These are phyloP conservation scores for Leucocoprinus leucothites DNA, from an alignment of 768 basidiomycete genomes.

Conservation along the genomic window DNA sequence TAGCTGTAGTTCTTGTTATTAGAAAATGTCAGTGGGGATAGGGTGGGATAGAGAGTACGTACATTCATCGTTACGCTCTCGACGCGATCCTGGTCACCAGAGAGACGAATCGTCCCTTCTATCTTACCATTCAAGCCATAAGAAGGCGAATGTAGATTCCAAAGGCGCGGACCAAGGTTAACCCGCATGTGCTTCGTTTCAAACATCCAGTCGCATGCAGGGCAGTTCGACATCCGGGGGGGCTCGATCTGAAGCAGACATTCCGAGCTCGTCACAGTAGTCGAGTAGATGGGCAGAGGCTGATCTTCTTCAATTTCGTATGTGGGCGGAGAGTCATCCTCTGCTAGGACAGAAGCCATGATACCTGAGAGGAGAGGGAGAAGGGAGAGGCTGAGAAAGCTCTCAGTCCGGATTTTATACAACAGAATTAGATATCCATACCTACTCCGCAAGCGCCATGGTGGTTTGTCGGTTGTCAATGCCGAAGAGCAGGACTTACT, in stretches of 20 bases:
- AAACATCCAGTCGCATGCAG: conserved; percentile 31
- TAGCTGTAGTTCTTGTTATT: conserved; percentile 24
- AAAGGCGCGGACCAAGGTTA: conserved; percentile 37
- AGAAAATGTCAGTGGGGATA: not conserved
- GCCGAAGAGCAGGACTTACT: not conserved
- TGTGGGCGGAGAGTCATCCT: conserved; percentile 14
- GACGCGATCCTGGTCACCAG: conserved; percentile 31
- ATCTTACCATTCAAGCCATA: conserved; percentile 40
- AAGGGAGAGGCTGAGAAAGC: not conserved
- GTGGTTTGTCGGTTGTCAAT: not conserved
- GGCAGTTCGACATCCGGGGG: conserved; percentile 22
- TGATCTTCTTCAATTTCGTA: conserved; percentile 18
- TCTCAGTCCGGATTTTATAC: not conserved
- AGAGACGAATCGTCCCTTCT: conserved; percentile 35
- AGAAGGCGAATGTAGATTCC: conserved; percentile 33
- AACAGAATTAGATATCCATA: not conserved
- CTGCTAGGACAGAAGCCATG: conserved; percentile 1
- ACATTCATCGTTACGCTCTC: conserved; percentile 37
- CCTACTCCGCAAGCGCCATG: conserved; percentile 3
- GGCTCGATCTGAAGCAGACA: conserved; percentile 31
- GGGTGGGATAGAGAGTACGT: conserved; percentile 9
- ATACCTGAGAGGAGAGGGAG: not conserved
- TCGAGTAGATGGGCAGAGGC: conserved; percentile 24
- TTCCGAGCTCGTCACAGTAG: conserved; percentile 26
- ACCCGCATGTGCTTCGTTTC: conserved; percentile 36